Evolutionary conservation across 495 filamentous ascomycete genomes (phyloP).

Genomic region (Rusavskia elegans): DNA sequence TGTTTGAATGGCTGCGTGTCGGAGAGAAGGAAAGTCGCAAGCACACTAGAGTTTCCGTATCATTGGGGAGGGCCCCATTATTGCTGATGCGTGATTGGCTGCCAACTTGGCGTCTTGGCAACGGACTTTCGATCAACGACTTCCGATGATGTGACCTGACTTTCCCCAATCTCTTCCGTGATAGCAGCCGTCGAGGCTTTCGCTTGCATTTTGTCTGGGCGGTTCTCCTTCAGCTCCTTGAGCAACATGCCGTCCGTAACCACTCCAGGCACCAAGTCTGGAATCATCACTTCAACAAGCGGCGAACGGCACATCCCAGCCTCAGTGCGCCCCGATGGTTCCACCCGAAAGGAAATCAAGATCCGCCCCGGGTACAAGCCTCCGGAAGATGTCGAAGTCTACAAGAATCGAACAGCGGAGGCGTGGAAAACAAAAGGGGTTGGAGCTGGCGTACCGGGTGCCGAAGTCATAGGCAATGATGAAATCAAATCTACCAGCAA

Average conservation of each 20-base stretch:
- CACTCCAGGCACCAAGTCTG: constrained; percentile 27
- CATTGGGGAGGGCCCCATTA: too few relatives aligned
- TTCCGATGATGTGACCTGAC: too few relatives aligned
- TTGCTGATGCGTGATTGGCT: too few relatives aligned
- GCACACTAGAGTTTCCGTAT: too few relatives aligned
- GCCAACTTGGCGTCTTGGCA: too few relatives aligned
- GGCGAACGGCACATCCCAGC: constrained; percentile 83
- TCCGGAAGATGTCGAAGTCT: constrained; percentile 90
- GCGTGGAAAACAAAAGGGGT: constrained; percentile 68
- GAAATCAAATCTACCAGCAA: constrained; percentile 34
- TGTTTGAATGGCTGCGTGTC: neutral
- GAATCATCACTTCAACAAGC: constrained; percentile 55
- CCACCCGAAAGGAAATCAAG: constrained; percentile 76
- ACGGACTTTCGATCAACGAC: too few relatives aligned
- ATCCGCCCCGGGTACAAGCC: constrained; percentile 87
- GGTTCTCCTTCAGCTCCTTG: neutral
- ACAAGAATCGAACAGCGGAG: constrained; percentile 83
- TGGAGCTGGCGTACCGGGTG: constrained; percentile 58
- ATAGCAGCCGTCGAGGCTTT: too few relatives aligned
- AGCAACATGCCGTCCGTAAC: constrained; percentile 8
- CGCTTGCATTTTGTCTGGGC: too few relatives aligned
- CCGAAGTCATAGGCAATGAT: constrained; percentile 38
- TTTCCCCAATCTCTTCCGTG: too few relatives aligned
- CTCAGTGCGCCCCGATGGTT: constrained; percentile 73
- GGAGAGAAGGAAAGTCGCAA: too few relatives aligned